Evolutionary conservation across 2,329 filamentous ascomycete species (phyloP).

Genomic region (Chaetomiaceae sp.): DNA sequence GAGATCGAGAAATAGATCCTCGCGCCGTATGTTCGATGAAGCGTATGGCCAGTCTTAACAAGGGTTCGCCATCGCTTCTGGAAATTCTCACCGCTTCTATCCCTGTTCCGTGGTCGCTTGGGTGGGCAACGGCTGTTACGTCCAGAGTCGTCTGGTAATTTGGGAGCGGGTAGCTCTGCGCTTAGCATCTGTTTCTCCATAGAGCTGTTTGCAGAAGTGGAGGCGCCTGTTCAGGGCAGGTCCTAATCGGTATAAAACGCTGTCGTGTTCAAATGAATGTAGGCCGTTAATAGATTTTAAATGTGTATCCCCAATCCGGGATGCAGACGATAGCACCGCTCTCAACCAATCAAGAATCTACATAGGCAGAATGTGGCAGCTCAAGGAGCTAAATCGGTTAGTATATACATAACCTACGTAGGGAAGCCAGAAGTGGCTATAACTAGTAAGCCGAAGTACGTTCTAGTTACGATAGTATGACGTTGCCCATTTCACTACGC

Average conservation of each 20-base stretch:
- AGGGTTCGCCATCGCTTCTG: constrained; percentile 11
- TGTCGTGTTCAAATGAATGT: background rate
- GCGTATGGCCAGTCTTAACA: constrained; percentile 9
- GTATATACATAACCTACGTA: too few species aligned
- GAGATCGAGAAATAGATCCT: constrained; percentile 15
- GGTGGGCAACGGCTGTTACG: background rate
- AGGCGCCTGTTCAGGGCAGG: background rate
- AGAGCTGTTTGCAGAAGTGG: background rate
- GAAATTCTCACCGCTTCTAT: constrained; percentile 14
- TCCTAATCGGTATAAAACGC: constrained; percentile 1
- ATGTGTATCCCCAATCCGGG: background rate
- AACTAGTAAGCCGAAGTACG: background rate
- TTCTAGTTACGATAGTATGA: too few species aligned
- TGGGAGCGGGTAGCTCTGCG: background rate
- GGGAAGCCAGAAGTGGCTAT: background rate
- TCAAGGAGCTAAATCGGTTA: background rate
- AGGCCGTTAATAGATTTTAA: background rate
- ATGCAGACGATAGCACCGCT: background rate
- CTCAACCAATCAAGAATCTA: background rate
- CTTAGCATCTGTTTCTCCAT: constrained; percentile 3
- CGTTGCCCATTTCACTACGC: too few species aligned
- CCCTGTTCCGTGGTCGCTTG: constrained; percentile 8
- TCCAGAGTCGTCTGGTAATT: background rate
- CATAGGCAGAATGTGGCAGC: background rate
- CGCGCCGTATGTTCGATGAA: constrained; percentile 8